Evolutionary conservation across 352 stramenopile genomes (phyloP), one percentile per base, ranked within the genome.

Genomic region (Phytophthora fragariaefolia): DNA sequence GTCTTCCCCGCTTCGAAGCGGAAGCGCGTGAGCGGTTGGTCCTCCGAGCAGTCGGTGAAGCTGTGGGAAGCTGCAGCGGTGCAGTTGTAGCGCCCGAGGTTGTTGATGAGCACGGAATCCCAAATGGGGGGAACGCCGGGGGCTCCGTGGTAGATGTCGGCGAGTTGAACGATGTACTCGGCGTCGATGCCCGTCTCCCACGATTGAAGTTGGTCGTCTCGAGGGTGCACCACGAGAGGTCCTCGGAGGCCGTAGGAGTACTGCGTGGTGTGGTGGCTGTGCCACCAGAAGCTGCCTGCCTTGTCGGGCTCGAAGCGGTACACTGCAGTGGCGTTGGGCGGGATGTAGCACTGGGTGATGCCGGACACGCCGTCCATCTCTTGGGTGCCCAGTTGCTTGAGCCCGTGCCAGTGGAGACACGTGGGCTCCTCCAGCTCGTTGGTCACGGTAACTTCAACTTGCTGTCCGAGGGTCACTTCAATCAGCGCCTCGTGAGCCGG

Each of bases 321-420:
- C 6, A 70, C 38, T 7, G 56, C 58, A 0, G 62, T 59, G 17
- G 13, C 49, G 22, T 69, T 65, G 6, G 68, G 48, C n/a, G 30
- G 22, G 26, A 79, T 79, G n/a, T 58, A 48, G 40, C 72, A 80
- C 42, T 80, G 72, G 2, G 72, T 74, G 58, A 80, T 48, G 27
- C 54, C 51, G 1, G 72, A 74, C 1, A 53, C 7, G 12, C 72
- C 72, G 36, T 80, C 72, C 68, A 73, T 76, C 51, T 72, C 66
- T 24, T 64, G 47, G 10, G 68, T 79, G 18, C 68, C 69, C 3
- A 69, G 57, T 9, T 79, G 62, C 36, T 59, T 58, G 10, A 80
- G 48, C 13, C 72, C 72, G 18, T 79, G 72, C 72, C 72, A 79
- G 32, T 76, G 72, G 9, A 76, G 27, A 45, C 63, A 69, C 22